A percentile compares a stretch with the other conserved stretches of the same genome.
Evolutionary conservation across 163 green algal genomes (phyloP).

Genomic region (Scenedesmus sp.): DNA sequence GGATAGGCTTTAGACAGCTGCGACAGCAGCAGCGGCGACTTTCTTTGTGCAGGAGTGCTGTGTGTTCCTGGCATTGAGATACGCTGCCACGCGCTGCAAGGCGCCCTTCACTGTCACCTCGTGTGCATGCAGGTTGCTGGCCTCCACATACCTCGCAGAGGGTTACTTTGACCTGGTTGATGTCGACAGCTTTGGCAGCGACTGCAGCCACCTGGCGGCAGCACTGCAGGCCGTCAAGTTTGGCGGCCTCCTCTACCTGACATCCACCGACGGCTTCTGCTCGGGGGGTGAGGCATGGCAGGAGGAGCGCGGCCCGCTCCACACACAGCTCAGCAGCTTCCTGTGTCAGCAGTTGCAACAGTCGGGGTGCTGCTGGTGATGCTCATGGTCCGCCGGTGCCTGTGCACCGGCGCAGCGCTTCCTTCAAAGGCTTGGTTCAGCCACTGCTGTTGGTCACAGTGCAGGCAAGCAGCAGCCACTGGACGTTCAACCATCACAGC

Average conservation of each 20-base stretch:
- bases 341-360: background rate
- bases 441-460: too few relatives aligned
- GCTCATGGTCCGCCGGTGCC: too few relatives aligned
- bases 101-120: background rate
- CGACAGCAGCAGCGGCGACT: conserved; percentile 61
- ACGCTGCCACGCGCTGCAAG: too few relatives aligned
- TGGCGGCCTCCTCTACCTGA: conserved; percentile 84
- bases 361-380: too few relatives aligned
- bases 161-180: conserved; percentile 76
- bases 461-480: too few relatives aligned
- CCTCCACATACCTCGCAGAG: conserved; percentile 66
- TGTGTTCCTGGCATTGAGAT: too few relatives aligned
- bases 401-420: too few relatives aligned
- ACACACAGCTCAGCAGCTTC: background rate
- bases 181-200: conserved; percentile 78
- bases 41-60: too few relatives aligned
- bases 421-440: too few relatives aligned
- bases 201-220: conserved; percentile 60
- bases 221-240: conserved; percentile 70
- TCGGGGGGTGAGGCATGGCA: conserved; percentile 47
- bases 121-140: conserved; percentile 54
- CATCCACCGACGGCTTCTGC: conserved; percentile 79
- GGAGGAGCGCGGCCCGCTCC: too few relatives aligned
- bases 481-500: too few relatives aligned
- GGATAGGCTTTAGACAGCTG: conserved; percentile 81